These are phyloP conservation scores for Quercus parvula DNA, from an alignment of 306 rosid species.

Conservation along the genomic window DNA sequence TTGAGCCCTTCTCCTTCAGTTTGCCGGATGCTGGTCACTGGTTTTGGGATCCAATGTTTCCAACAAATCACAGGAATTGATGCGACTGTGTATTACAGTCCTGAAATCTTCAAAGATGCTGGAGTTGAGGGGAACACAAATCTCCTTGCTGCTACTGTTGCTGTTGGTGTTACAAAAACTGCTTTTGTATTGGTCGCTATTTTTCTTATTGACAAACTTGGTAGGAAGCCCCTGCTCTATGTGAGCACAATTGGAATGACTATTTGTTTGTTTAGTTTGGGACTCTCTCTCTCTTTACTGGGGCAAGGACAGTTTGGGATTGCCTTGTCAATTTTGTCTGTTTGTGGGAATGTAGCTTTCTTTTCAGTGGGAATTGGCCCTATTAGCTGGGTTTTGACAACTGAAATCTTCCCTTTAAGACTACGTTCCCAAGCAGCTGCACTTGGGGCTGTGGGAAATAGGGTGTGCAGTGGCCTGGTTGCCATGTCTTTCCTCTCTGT, in stretches of 20 bases:
- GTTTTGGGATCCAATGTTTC: slow-evolving; percentile 87
- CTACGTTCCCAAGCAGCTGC: slow-evolving; percentile 91
- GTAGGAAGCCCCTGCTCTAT: slow-evolving; percentile 83
- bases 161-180: slow-evolving; percentile 86
- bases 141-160: slow-evolving; percentile 83
- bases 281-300: slow-evolving; percentile 42
- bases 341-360: slow-evolving; percentile 95
- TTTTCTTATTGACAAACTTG: slow-evolving; percentile 66
- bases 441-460: slow-evolving; percentile 78
- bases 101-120: slow-evolving; percentile 67
- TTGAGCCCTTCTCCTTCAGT: slow-evolving; percentile 73
- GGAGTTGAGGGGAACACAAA: slow-evolving; percentile 62
- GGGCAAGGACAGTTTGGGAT: slow-evolving; percentile 49
- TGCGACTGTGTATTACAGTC: slow-evolving; percentile 94
- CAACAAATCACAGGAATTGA: slow-evolving; percentile 98
- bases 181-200: slow-evolving; percentile 72
- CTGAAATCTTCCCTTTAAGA: slow-evolving; percentile 86
- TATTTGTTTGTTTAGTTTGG: slow-evolving; percentile 64
- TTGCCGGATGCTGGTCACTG: slow-evolving; percentile 76
- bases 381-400: slow-evolving; percentile 86
- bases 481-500: slow-evolving; percentile 93
- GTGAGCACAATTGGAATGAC: slow-evolving; percentile 95
- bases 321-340: slow-evolving; percentile 53
- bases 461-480: slow-evolving; percentile 79
- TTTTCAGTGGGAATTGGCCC: slow-evolving; percentile 93